Base-by-base conservation (phyloP, 1,284 basidiomycete species). In the Entoloma clypeatum region DNA sequence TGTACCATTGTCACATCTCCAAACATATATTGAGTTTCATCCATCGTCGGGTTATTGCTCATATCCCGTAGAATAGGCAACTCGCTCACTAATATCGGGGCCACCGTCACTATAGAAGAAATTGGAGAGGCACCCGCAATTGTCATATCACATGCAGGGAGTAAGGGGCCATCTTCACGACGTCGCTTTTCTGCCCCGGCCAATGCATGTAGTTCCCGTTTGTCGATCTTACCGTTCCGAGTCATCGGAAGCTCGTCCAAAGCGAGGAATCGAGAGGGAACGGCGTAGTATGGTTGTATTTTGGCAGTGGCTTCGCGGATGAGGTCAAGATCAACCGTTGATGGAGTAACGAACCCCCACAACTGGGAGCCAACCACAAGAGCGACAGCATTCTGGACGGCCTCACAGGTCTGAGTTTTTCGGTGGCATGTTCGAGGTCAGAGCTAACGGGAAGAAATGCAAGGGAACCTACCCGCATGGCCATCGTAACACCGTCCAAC, bases 271-370 rank as follows among this genome's bases (percentile, higher is more conserved):
- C 55, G 56, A 1, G 50, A 56, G 14, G 64, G 64, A 1, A 65
- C 62, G 9, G 63, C 63, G 39, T 66, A 64, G 45, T 59, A 58
- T 1, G 64, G 58, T 43, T 65, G 64, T 4, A 58, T 54, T 37
- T 51, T 49, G 18, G 60, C 58, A 3, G 59, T 56, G 5, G 61
- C 56, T 6, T 49, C 49, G 2, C 55, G 53, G 4, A 65, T 57
- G 5, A 35, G 42, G 4, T 43, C 25, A 4, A 56, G 39, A 26
- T 61, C 54, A 2, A 64, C 52, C 2, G 50, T 49, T 5, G 54
- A 53, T 0, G 62, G 62, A 0, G 62, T 60, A 26, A 62, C 57
- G 40, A 65, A 64, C 3, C 62, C 62, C 59, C 62, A 63, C 7
- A 64, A 53, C 34, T 58, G 54, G 2, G 51, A 50, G 35, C 56